Evolutionary conservation across 306 rosid species (phyloP).

Genomic region (Prosopis cineraria): DNA sequence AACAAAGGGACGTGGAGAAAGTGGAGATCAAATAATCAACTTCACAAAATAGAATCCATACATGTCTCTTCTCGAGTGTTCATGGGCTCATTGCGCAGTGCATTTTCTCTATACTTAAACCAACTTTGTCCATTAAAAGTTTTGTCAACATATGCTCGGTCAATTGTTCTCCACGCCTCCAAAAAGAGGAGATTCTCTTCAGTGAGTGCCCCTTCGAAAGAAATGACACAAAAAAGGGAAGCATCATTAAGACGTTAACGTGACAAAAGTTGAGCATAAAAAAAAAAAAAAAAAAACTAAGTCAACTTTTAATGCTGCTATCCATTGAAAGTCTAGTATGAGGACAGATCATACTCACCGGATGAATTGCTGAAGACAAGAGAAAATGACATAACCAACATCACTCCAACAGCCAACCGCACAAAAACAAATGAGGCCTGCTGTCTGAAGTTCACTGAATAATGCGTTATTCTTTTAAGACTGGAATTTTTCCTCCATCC

Average conservation of each 20-base stretch:
- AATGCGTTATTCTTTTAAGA: constrained; percentile 38
- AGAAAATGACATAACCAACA: constrained; percentile 78
- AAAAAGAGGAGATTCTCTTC: constrained; percentile 92
- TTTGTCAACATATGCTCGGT: constrained; percentile 92
- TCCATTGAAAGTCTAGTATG: neutral
- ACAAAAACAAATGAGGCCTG: constrained; percentile 48
- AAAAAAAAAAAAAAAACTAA: constrained; percentile 19
- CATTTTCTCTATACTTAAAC: constrained; percentile 96
- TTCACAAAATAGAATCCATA: constrained; percentile 44
- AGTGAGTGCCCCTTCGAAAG: constrained; percentile 62
- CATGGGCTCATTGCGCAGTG: constrained; percentile 84
- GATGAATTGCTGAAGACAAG: constrained; percentile 56
- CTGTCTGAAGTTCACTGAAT: constrained; percentile 44
- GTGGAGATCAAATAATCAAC: neutral
- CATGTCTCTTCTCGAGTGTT: constrained; percentile 88
- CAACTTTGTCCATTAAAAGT: constrained; percentile 93
- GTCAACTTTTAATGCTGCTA: neutral
- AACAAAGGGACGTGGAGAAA: neutral
- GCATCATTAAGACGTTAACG: neutral
- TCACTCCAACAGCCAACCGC: constrained; percentile 58
- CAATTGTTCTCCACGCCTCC: constrained; percentile 97
- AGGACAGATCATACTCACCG: constrained; percentile 50
- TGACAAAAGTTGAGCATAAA: neutral
- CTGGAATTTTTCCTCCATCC: constrained; percentile 39
- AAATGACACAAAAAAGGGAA: neutral